Evolutionary conservation across 306 rosid species (phyloP), one percentile per base, ranked within the genome.

Genomic region (Chamaecrista fasciculata): DNA sequence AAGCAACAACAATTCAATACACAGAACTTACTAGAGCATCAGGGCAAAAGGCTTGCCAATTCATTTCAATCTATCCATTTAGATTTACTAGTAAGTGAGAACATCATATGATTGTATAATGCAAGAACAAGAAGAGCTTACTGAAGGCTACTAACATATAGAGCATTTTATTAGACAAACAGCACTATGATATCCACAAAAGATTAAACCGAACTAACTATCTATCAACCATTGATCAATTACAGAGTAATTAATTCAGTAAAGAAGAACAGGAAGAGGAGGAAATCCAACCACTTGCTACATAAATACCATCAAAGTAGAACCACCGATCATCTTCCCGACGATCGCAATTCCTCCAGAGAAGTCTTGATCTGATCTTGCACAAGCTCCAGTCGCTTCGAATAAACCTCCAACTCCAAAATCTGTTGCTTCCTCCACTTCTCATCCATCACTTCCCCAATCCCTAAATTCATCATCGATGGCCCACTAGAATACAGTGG

Each of bases 361-460:
- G 90, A 61, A 47, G 37, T 71, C 59, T 73, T 86, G 83, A 88
- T 81, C 75, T 88, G 90, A 76, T 88, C 94, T 65, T 83, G 90
- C 28, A 88, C 88, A 52, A 88, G 67, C 69, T 88, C 94, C 85
- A 88, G 57, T 19, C 94, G 70, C 85, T 83, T 85, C 1, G 87
- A 79, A 24, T 85, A 88, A 19, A 85, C 94, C 72, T 88, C 90
- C 84, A 88, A 80, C 63, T 88, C 94, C 85, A 85, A 44, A 4
- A 77, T 86, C 31, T 85, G 86, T 36, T 88, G 94, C 79, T 83
- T 88, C 84, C 88, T 81, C 94, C 94, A 88, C 59, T 81, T 78
- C 51, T 83, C 91, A 76, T 85, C 94, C 34, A 29, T 66, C 74
- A 31, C 37, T 25, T 79, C 85, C 14, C 76, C 86, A 8, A 70